Base-by-base conservation (phyloP, 2,329 filamentous ascomycete species). In the Xylariaceae sp. region DNA sequence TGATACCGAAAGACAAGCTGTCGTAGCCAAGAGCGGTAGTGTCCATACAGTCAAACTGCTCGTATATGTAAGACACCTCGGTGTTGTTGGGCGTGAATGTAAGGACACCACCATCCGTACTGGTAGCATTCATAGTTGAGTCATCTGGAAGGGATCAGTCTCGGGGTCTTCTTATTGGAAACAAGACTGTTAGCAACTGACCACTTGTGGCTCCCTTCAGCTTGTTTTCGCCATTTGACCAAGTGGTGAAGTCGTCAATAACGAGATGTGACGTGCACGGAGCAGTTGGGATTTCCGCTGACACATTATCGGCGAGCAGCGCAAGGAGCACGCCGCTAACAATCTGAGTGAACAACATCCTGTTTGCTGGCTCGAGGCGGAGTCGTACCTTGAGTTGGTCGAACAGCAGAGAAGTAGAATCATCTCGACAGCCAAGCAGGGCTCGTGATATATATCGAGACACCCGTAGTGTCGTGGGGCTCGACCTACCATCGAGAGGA, bases 181-280 rank as follows among this genome's bases (percentile, higher is more conserved):
- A 19, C 9, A 18, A 13, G 11, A 30, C 9, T 28, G 12, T 8
- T 33, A 22, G 13, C 37, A 15, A 34, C 56, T 56, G 51, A 59
- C 57, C 55, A 19, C 56, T 52, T 17, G 55, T 58, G 22, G 54
- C 53, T 6, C 54, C 56, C 3, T 47, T 15, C 1, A 60, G 33
- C 6, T 34, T 31, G 24, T 59, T 60, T 42, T 42, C 29, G 29
- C 55, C 54, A 4, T 31, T 37, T 12, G 41, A 32, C 57, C 62
- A 64, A 24, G 51, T 49, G 31, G 53, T 51, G 41, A 65, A 60
- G 47, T 65, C 59, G 37, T 65, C 61, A 34, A 64, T 55, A 9
- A 64, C 15, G 16, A 64, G 52, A 42, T 61, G 54, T 3, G 50
- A 48, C 1, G 42, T 51, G 33, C 63, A 65, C 38, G 45, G 52